Percentiles rank a stretch among this genome's conserved stretches.
phyloP scores from a whole-genome alignment of 306 rosid genomes.

The Castanopsis chinensis region DNA sequence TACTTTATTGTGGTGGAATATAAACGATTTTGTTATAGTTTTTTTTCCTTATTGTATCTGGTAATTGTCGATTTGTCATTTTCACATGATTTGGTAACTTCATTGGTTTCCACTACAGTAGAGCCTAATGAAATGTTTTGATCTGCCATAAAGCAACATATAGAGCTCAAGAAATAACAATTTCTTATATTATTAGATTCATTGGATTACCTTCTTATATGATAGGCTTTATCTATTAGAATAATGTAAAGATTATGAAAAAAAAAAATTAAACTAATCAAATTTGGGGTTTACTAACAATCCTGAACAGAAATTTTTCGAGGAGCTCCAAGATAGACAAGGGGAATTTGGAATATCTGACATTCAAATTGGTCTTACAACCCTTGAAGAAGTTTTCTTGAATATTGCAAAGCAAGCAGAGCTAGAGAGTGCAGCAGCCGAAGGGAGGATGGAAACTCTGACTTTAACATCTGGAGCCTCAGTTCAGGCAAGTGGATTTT shows the following conservation, averaged over 20 bases:
- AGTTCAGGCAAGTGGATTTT: constrained; percentile 38
- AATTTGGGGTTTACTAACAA: neutral
- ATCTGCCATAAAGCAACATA: neutral
- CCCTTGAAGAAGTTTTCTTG: constrained; percentile 91
- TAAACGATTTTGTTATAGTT: too few relatives aligned
- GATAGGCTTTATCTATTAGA: neutral
- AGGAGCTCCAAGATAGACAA: constrained; percentile 67
- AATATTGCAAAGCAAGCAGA: constrained; percentile 83
- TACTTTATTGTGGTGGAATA: too few relatives aligned
- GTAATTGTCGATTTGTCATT: neutral
- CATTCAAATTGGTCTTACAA: constrained; percentile 78
- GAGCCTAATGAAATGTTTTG: neutral
- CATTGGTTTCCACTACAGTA: neutral
- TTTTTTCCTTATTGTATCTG: too few relatives aligned
- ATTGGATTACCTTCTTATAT: neutral
- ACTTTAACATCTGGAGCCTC: constrained; percentile 65
- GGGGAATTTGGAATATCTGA: constrained; percentile 70
- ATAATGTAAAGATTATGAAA: neutral
- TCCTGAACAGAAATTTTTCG: constrained; percentile 58
- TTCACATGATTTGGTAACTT: neutral
- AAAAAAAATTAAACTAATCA: neutral
- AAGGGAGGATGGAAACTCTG: constrained; percentile 56
- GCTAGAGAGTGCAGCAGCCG: constrained; percentile 78
- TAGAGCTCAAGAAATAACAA: neutral
- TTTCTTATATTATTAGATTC: neutral